These are phyloP conservation scores for Medicago lupulina DNA, from an alignment of 306 rosid genomes.

Conservation along the genomic window DNA sequence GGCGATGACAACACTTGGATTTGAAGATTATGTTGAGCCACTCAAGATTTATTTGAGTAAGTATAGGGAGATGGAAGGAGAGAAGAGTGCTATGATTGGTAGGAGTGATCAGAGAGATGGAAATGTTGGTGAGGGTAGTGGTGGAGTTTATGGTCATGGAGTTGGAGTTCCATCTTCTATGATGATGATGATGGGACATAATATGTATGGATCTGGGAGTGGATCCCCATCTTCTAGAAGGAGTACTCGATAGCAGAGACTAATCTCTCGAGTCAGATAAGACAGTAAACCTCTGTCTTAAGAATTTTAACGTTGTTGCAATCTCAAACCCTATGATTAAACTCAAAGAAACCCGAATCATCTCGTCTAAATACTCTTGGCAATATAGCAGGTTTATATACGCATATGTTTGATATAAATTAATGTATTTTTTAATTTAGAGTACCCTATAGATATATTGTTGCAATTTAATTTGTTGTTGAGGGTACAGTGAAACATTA, in stretches of 20 bases:
- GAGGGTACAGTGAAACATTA: slow-evolving; percentile 8
- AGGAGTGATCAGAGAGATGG: slow-evolving; percentile 29
- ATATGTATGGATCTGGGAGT: slow-evolving; percentile 64
- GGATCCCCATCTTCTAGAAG: slow-evolving; percentile 55
- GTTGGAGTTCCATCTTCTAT: slow-evolving; percentile 31
- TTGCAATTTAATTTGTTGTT: slow-evolving; percentile 12
- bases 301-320: neutral
- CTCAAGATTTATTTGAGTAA: slow-evolving; percentile 60
- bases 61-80: slow-evolving; percentile 64
- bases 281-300: neutral
- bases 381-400: neutral
- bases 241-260: slow-evolving; percentile 32
- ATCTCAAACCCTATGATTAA: neutral
- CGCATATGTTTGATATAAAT: neutral
- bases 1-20: slow-evolving; percentile 69
- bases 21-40: slow-evolving; percentile 67
- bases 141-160: slow-evolving; percentile 15
- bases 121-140: neutral
- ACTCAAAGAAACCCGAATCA: neutral
- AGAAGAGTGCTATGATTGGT: slow-evolving; percentile 42
- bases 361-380: neutral
- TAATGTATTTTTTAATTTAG: slow-evolving; percentile 5
- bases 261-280: neutral
- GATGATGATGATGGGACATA: slow-evolving; percentile 59
- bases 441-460: neutral